Base-by-base conservation (phyloP, 106 monocot genomes). In the Iris macrosiphon region DNA sequence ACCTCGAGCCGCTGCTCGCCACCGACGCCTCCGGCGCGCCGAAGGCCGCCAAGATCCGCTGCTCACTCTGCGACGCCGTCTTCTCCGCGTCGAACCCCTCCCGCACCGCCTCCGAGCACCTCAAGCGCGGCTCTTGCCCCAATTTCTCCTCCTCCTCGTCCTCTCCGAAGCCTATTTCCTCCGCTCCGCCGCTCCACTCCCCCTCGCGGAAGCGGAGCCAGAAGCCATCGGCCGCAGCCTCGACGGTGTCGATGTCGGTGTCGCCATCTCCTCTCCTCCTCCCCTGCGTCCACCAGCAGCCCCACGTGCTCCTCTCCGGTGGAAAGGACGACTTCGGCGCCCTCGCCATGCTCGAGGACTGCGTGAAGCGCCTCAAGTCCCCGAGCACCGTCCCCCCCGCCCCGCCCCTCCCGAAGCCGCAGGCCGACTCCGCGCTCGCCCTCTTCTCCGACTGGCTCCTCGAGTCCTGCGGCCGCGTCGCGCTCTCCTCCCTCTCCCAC, bases 11-110 rank as follows among this genome's bases (percentile, higher is more conserved):
- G 19, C 15, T 80, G 32, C 69, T 80, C 23, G n/a, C 66, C 21
- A 23, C 10, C 40, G 45, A 52, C 49, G 74, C 74, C 27, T 60
- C 69, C 15, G 80, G 70, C 22, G 47, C 61, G 26, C 74, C 80
- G 27, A 74, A 74, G 34, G 69, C 80, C 27, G 74, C 69, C 35
- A 80, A 80, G 56, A 69, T 80, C 35, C 74, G 66, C 0, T 80
- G 80, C 61, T 53, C 74, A 14, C 80, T 74, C 55, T 80, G 80
- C 49, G 42, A 74, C 51, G 74, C 80, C 25, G 45, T 63, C 25
- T 80, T 80, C 70, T 80, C 80, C 43, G 80, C 80, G 15, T 80
- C 80, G 40, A 80, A 80, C 49, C 80, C 80, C 5, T 80, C 80
- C 7, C 64, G 80, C 10, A 80, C 80, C 17, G 74, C 80, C 21